These are phyloP conservation scores for Lentinula boryana DNA, from an alignment of 768 basidiomycete species.

Conservation along the genomic window DNA sequence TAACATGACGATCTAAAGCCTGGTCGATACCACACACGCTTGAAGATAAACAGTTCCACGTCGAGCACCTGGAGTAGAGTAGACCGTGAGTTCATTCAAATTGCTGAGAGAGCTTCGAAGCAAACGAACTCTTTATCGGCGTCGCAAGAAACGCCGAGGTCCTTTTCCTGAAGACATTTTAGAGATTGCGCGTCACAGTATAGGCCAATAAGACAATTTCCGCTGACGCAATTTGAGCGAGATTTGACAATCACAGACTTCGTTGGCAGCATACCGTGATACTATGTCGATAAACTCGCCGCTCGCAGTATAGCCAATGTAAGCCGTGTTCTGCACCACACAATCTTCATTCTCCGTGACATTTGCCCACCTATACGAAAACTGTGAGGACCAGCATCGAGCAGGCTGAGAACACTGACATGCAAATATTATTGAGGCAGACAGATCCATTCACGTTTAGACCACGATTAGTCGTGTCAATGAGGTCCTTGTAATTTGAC, in stretches of 20 bases:
- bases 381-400: neutral
- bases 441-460: slow-evolving; percentile 78
- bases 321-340: slow-evolving; percentile 72
- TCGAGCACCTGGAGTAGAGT: slow-evolving; percentile 47
- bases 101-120: neutral
- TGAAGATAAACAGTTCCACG: slow-evolving; percentile 64
- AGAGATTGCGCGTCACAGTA: slow-evolving; percentile 67
- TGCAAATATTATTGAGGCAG: slow-evolving; percentile 79
- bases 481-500: slow-evolving; percentile 55
- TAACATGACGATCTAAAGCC: slow-evolving; percentile 56
- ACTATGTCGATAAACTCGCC: slow-evolving; percentile 73
- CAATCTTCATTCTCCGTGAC: slow-evolving; percentile 59
- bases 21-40: slow-evolving; percentile 60
- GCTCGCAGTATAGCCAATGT: slow-evolving; percentile 56
- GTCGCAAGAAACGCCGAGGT: slow-evolving; percentile 51
- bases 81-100: neutral
- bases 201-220: slow-evolving; percentile 64
- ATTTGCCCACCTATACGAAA: slow-evolving; percentile 64
- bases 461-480: slow-evolving; percentile 59
- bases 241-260: neutral
- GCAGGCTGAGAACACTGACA: slow-evolving; percentile 39
- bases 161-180: slow-evolving; percentile 55
- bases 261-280: slow-evolving; percentile 50
- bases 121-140: slow-evolving; percentile 62
- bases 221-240: slow-evolving; percentile 29